Base-by-base conservation (phyloP, 2,329 filamentous ascomycete genomes). In the Trichoderma sp. region DNA sequence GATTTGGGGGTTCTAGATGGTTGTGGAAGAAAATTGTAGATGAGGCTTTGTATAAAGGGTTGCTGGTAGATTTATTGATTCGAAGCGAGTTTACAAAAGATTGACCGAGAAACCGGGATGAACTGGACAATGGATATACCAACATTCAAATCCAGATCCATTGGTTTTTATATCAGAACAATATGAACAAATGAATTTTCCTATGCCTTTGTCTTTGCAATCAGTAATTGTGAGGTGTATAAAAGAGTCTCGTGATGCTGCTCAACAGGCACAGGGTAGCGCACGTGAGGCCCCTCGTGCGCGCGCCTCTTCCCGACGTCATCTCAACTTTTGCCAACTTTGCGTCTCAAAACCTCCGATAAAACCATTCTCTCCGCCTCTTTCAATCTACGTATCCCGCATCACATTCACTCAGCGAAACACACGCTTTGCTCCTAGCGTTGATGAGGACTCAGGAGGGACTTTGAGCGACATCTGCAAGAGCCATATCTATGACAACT, bases 1-100 rank as follows among this genome's bases (percentile, higher is more conserved):
- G 69, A 86, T 93, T 51, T 91, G 89, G 89, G 83, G 81, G 0
- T 74, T 77, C 26, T 70, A 64, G 54, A 44, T 34, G 12, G 2
- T 28, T 1, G 47, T n/a, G 5, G 1, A 15, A 3, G 5, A 7
- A 15, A 9, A 19, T 34, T 21, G 0, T 10, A 58, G 24, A 15
- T 24, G 21, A 19, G 21, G 47, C 4, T 44, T 19, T 44, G 47
- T 54, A 26, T n/a, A 19, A 7, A 30, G 48, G 7, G 43, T 7
- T 45, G 17, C 17, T 54, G 6, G 30, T 54, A 19, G 28, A 19
- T 15, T 1, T 14, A 41, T 17, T 6, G 5, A n/a, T 28, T 9
- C 3, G 50, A 52, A 34, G 50, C 50, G 9, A 9, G 2, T 14
- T 30, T 39, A 14, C 34, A 39, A 5, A 3, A 52, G 21, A 12